Base-by-base conservation (phyloP, 1,139 yeast genomes). In the Debaryomycetaceae sp. region DNA sequence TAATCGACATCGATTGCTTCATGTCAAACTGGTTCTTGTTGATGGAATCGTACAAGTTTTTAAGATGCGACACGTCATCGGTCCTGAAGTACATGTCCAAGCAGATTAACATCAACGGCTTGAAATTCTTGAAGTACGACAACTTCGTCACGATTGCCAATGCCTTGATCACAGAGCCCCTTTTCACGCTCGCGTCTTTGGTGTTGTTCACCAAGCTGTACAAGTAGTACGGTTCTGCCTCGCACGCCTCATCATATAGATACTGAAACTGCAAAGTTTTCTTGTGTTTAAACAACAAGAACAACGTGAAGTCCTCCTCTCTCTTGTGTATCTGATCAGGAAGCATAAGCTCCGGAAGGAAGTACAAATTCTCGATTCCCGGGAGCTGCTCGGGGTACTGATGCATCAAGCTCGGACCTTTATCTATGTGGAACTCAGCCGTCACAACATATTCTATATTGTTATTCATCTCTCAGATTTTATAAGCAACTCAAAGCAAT, bases 291-390 rank as follows among this genome's bases (percentile, higher is more conserved):
- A 76, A 78, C 36, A 82, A 65, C 45, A 81, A 64, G 50, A 81
- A 80, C 29, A 81, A 64, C 5, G 87, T 81, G 68, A 73, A 81
- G 60, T 82, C 87, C 54, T 81, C 84, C 29, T 68, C 68, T 40
- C 87, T 60, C 45, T 75, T 76, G 57, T 82, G 87, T 40, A 80
- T 78, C 57, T 81, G 85, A 48, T 77, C 78, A 0, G 87, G 87
- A 37, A 82, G 63, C 83, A 82, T 79, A 41, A 82, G 66, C 57
- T 82, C 87, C n/a, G 82, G 76, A 36, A 75, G 54, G 44, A 71
- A 65, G 34, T 62, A 57, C 42, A 76, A 58, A 48, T 75, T 72
- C 14, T 54, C 48, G 27, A 65, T 48, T 9, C 82, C 81, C 2
- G 80, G 79, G 13, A 78, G 59, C 22, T 66, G 66, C 33, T 56